phyloP scores from a whole-genome alignment of 768 basidiomycete genomes.

The Suillus discolor region DNA sequence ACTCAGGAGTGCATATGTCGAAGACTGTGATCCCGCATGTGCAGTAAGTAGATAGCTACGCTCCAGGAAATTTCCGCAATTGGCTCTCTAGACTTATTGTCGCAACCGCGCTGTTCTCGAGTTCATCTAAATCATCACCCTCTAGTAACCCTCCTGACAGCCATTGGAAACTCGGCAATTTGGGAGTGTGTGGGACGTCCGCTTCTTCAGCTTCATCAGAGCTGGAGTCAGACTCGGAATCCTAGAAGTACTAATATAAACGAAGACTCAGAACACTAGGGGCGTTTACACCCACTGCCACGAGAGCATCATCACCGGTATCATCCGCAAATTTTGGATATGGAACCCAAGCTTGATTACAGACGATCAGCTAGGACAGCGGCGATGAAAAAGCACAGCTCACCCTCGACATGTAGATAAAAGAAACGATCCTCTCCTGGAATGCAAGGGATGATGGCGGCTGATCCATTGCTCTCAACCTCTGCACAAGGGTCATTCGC shows the following conservation, averaged over 20 bases:
- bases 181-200: background rate
- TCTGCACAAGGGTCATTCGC: background rate
- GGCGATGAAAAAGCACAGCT: background rate
- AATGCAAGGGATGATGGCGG: background rate
- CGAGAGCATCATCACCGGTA: background rate
- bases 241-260: background rate
- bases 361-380: background rate
- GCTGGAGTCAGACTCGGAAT: background rate
- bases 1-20: background rate
- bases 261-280: background rate
- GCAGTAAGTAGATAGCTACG: background rate
- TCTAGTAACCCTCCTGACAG: background rate
- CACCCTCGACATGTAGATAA: conserved; percentile 3
- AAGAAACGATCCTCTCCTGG: conserved; percentile 1
- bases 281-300: background rate
- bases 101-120: background rate
- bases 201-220: background rate
- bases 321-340: background rate
- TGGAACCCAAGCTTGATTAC: background rate
- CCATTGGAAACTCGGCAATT: background rate
- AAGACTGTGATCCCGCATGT: too few relatives aligned
- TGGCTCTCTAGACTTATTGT: background rate
- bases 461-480: background rate
- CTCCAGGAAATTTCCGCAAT: background rate
- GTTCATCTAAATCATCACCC: background rate